Conservation (phyloP, 2,329 filamentous ascomycete species). For the Epichloe elymi region DNA sequence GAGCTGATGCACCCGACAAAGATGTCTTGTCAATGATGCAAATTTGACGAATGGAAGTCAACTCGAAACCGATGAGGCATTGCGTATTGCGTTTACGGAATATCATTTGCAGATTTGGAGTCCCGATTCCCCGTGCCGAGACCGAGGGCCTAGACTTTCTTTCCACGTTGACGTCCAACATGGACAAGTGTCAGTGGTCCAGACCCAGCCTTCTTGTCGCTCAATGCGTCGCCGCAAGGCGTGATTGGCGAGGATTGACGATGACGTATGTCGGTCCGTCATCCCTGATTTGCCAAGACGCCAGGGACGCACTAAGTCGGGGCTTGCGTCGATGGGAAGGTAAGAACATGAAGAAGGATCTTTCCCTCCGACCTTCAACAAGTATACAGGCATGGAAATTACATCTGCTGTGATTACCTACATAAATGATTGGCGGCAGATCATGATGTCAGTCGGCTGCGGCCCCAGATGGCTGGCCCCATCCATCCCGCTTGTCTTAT, state of each 20-base stretch:
- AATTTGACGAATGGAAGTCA: no score
- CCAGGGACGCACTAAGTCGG: constrained; percentile 1
- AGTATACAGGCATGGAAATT: no score
- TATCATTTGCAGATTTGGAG: neutral
- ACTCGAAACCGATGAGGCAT: neutral
- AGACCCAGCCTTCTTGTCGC: neutral
- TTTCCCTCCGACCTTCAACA: neutral
- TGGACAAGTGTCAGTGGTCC: neutral
- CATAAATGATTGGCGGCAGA: no score
- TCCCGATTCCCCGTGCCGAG: no score
- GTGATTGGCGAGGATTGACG: neutral
- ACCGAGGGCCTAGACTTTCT: neutral
- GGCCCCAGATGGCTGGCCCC: no score
- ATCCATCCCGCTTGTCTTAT: no score
- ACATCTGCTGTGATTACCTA: no score
- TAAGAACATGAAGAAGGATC: neutral
- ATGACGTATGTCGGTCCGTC: constrained; percentile 5
- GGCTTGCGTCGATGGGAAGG: neutral
- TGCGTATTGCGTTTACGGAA: neutral
- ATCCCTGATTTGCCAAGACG: constrained; percentile 1
- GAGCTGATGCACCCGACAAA: no score
- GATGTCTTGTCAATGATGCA: no score
- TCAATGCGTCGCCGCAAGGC: neutral
- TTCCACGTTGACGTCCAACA: neutral
- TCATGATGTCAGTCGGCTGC: no score